These are phyloP conservation scores for Rubus idaeus DNA, from an alignment of 306 rosid species.

Conservation along the genomic window DNA sequence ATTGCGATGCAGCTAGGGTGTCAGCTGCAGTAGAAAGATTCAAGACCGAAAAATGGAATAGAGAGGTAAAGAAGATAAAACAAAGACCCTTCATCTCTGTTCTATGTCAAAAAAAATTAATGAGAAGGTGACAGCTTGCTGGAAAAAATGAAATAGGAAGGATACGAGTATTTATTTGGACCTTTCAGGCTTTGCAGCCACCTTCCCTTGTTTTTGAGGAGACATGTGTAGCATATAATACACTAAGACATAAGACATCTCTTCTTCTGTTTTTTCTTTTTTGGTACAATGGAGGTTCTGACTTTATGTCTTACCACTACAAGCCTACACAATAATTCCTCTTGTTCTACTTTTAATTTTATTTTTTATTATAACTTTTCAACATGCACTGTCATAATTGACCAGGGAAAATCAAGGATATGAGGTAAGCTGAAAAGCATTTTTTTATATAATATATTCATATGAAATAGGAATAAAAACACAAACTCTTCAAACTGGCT, in stretches of 20 bases:
- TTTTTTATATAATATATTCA: no score
- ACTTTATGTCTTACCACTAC: not conserved
- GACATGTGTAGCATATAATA: no score
- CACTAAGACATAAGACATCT: no score
- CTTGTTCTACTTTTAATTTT: not conserved
- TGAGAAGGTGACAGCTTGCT: no score
- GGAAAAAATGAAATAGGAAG: not conserved
- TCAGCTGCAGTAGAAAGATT: slow-evolving; percentile 3
- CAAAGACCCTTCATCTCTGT: not conserved
- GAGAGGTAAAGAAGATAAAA: not conserved
- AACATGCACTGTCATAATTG: not conserved
- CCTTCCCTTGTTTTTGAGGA: not conserved
- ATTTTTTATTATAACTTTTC: no score
- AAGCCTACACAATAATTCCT: not conserved
- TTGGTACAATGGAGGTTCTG: not conserved
- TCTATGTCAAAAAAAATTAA: not conserved
- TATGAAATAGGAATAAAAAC: no score
- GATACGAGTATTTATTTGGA: not conserved
- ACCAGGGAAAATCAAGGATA: no score
- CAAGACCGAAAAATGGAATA: not conserved
- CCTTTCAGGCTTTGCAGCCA: not conserved
- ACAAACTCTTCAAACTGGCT: not conserved
- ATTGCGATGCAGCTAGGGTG: not conserved
- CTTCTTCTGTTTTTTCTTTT: not conserved
- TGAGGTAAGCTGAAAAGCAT: not conserved